These are phyloP conservation scores for Cladosporium sp. DNA, from an alignment of 2,329 filamentous ascomycete species.

Conservation along the genomic window DNA sequence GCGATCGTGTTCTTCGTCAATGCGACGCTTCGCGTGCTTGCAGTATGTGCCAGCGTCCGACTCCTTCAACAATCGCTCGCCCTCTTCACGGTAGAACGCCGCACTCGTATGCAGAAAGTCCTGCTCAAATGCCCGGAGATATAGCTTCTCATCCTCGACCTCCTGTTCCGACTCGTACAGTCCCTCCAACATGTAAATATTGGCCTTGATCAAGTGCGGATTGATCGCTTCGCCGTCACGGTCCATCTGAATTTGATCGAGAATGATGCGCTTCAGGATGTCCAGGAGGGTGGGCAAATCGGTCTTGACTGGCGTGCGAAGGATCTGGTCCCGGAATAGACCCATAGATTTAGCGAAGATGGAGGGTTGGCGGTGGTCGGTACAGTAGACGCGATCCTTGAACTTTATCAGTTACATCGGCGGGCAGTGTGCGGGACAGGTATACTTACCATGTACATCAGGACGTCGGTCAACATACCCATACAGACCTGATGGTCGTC, in stretches of 20 bases:
- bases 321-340: conserved; percentile 80
- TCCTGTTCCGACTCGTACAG: conserved; percentile 81
- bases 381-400: conserved; percentile 70
- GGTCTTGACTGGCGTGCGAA: conserved; percentile 56
- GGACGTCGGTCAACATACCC: conserved; percentile 93
- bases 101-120: conserved; percentile 68
- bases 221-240: conserved; percentile 86
- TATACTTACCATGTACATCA: conserved; percentile 69
- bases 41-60: conserved; percentile 81
- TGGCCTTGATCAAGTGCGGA: conserved; percentile 73
- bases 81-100: conserved; percentile 72
- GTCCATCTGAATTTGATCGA: conserved; percentile 92
- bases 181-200: conserved; percentile 83
- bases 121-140: conserved; percentile 77
- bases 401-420: not conserved
- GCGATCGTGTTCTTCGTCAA: conserved; percentile 76
- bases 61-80: conserved; percentile 67
- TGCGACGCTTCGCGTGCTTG: conserved; percentile 66
- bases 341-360: conserved; percentile 84
- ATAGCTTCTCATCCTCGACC: conserved; percentile 73
- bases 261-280: conserved; percentile 73
- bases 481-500: conserved; percentile 86
- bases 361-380: conserved; percentile 67
- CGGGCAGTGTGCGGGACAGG: not conserved
- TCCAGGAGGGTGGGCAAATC: conserved; percentile 58